A percentile compares a stretch with the other conserved stretches of the same genome.
Conservation (phyloP, 495 filamentous ascomycete species). For the Bombardia bombarda region DNA sequence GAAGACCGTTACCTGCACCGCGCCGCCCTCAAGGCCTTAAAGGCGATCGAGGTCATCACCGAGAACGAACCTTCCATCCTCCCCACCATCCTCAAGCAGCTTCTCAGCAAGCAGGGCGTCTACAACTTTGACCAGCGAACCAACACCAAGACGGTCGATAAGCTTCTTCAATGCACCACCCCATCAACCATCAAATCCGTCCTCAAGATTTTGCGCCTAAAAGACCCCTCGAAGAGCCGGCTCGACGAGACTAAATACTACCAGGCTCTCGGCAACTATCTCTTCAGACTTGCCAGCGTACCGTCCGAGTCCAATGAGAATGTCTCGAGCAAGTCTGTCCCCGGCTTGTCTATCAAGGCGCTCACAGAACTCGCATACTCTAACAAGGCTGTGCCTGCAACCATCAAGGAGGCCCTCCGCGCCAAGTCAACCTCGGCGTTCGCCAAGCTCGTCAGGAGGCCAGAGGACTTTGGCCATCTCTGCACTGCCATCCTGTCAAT, state of each 20-base stretch:
- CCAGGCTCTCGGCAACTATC: conserved; percentile 45
- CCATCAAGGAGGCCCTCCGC: conserved; percentile 61
- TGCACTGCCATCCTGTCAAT: conserved; percentile 41
- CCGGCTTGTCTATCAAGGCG: conserved; percentile 30
- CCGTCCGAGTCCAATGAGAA: conserved; percentile 9
- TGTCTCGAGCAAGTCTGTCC: conserved; percentile 20
- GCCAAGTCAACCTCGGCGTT: conserved; percentile 55
- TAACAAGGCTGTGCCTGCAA: conserved; percentile 44
- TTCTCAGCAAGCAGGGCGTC: conserved; percentile 60
- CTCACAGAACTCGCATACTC: conserved; percentile 44
- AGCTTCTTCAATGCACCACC: conserved; percentile 57
- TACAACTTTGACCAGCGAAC: conserved; percentile 81
- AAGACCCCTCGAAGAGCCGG: conserved; percentile 20
- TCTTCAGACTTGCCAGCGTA: conserved; percentile 33
- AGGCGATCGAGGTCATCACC: conserved; percentile 58
- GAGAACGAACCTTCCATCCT: conserved; percentile 55
- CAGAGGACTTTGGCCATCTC: conserved; percentile 43
- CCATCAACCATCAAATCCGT: conserved; percentile 40
- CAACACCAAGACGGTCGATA: conserved; percentile 81
- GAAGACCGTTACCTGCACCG: conserved; percentile 78
- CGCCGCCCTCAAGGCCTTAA: conserved; percentile 63
- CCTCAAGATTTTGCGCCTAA: conserved; percentile 30
- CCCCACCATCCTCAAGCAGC: conserved; percentile 48
- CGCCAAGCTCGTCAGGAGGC: conserved; percentile 59
- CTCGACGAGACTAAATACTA: conserved; percentile 34